Evolutionary conservation across 2,329 filamentous ascomycete species (phyloP).

Genomic region (Cercospora sp.): DNA sequence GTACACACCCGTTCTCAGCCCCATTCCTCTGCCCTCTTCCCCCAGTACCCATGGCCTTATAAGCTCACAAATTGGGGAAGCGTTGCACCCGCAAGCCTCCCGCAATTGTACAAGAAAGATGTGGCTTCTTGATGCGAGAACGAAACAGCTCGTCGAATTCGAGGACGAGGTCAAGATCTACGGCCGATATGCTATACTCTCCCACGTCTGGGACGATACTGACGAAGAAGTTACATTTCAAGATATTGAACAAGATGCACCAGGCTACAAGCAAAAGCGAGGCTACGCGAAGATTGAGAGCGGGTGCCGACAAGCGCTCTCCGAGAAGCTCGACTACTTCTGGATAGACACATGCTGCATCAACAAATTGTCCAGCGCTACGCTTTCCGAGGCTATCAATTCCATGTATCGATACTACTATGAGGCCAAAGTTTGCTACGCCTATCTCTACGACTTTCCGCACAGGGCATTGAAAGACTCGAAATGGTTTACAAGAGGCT

Average conservation of each 20-base stretch:
- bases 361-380: constrained; percentile 40
- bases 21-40: background rate
- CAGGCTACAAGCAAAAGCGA: constrained; percentile 14
- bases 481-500: constrained; percentile 28
- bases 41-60: background rate
- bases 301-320: constrained; percentile 23
- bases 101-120: constrained; percentile 12
- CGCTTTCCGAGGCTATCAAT: constrained; percentile 40
- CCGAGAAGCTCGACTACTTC: constrained; percentile 36
- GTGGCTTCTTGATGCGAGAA: constrained; percentile 27
- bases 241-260: constrained; percentile 17
- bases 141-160: constrained; percentile 21
- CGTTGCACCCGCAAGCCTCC: background rate
- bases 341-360: constrained; percentile 47
- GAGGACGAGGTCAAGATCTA: constrained; percentile 24
- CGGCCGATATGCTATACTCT: constrained; percentile 31
- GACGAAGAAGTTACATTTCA: constrained; percentile 30
- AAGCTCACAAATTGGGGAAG: background rate
- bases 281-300: constrained; percentile 30
- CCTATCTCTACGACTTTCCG: constrained; percentile 31
- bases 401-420: constrained; percentile 40
- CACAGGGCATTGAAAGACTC: constrained; percentile 10
- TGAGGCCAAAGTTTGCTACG: constrained; percentile 40
- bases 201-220: constrained; percentile 28
- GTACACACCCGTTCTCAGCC: background rate